phyloP scores from a whole-genome alignment of 768 basidiomycete species.

The Leccinum incarnatum region DNA sequence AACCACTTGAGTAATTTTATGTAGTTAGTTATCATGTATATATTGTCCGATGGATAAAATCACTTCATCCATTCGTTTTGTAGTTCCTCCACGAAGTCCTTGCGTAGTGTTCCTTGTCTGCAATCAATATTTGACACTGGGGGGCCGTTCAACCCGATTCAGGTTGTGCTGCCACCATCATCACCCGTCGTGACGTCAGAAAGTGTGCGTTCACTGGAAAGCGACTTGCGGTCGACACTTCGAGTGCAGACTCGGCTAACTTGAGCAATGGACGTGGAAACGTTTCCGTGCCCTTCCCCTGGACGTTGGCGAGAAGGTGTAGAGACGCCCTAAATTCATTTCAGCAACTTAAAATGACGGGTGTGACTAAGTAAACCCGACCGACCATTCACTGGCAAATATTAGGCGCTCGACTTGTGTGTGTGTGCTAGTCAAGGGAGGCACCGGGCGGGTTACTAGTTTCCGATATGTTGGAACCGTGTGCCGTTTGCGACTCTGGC shows the following conservation, averaged over 20 bases:
- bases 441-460: conserved; percentile 35
- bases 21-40: conserved; percentile 3
- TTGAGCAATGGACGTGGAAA: neutral
- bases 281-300: neutral
- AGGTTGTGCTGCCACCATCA: too few relatives aligned
- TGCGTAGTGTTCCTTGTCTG: neutral
- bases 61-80: neutral
- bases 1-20: conserved; percentile 32
- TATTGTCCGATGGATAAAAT: neutral
- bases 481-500: conserved; percentile 57
- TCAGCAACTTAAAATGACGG: conserved; percentile 53
- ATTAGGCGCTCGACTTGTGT: neutral
- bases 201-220: too few relatives aligned
- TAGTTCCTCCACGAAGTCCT: neutral
- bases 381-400: neutral
- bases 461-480: conserved; percentile 70
- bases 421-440: conserved; percentile 37
- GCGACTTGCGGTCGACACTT: neutral
- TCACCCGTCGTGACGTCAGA: too few relatives aligned
- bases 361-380: neutral
- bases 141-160: too few relatives aligned
- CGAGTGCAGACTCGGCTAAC: neutral
- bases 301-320: neutral
- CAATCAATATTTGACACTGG: neutral
- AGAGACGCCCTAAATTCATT: conserved; percentile 86